Evolutionary conservation across 1,139 yeast species (phyloP).

Genomic region (Spencermartinsiella ligniputridi): DNA sequence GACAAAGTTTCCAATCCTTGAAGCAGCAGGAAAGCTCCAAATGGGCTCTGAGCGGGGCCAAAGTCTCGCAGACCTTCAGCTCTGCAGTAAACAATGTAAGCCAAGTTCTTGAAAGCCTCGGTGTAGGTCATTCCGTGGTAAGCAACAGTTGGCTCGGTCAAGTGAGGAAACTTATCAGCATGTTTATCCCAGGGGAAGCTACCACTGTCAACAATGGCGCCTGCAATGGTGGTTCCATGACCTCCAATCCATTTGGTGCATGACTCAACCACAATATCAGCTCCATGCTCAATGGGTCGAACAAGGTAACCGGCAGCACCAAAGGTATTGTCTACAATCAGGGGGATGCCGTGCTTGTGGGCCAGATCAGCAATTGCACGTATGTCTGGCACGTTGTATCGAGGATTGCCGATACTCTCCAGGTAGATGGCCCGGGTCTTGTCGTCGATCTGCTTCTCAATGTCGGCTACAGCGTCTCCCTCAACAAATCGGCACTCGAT

Average conservation of each 20-base stretch:
- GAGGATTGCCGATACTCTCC: slow-evolving; percentile 93
- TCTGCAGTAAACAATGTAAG: slow-evolving; percentile 76
- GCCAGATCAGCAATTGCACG: slow-evolving; percentile 72
- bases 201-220: slow-evolving; percentile 85
- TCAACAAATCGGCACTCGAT: slow-evolving; percentile 78
- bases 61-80: slow-evolving; percentile 85
- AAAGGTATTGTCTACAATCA: slow-evolving; percentile 94
- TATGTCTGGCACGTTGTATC: slow-evolving; percentile 88
- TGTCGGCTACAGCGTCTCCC: slow-evolving; percentile 67
- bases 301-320: slow-evolving; percentile 94
- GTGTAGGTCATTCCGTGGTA: slow-evolving; percentile 84
- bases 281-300: slow-evolving; percentile 85
- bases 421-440: slow-evolving; percentile 86
- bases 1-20: slow-evolving; percentile 95
- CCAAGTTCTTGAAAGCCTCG: slow-evolving; percentile 76
- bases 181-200: slow-evolving; percentile 86
- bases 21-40: slow-evolving; percentile 75
- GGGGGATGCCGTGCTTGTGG: slow-evolving; percentile 83
- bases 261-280: slow-evolving; percentile 78
- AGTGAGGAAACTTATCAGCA: slow-evolving; percentile 84
- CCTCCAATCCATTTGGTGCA: slow-evolving; percentile 99
- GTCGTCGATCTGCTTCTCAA: slow-evolving; percentile 68
- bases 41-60: slow-evolving; percentile 87
- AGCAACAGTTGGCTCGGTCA: slow-evolving; percentile 85
- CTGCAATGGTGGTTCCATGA: slow-evolving; percentile 94